Evolutionary conservation across 495 filamentous ascomycete genomes (phyloP).

Genomic region (Podospora didyma): DNA sequence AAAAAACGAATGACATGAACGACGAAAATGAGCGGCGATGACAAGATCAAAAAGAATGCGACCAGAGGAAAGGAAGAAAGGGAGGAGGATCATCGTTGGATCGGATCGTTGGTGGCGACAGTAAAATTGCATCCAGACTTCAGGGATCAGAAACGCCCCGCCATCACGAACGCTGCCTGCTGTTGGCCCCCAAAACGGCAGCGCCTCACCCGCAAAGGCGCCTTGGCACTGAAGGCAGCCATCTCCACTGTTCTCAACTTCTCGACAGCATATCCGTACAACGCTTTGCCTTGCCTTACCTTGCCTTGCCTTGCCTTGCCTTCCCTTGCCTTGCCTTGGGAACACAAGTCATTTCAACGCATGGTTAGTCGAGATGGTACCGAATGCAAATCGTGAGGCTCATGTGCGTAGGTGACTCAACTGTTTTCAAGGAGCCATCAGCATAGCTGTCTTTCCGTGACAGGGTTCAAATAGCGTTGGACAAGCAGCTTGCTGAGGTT

Average conservation of each 20-base stretch:
- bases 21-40: not conserved
- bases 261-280: too few species aligned
- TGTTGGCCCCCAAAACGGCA: not conserved
- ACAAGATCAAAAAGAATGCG: not conserved
- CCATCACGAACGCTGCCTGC: not conserved
- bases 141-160: not conserved
- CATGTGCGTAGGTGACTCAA: too few species aligned
- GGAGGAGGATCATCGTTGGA: not conserved
- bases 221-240: not conserved
- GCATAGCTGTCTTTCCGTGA: too few species aligned
- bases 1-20: not conserved
- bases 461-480: too few species aligned
- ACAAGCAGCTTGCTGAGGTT: too few species aligned
- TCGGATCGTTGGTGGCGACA: constrained; percentile 1
- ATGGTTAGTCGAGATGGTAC: too few species aligned
- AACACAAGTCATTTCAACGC: too few species aligned
- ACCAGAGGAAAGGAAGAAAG: not conserved
- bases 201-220: not conserved
- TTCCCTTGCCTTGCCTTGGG: too few species aligned
- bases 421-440: too few species aligned
- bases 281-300: too few species aligned
- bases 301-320: too few species aligned
- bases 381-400: too few species aligned
- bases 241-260: not conserved
- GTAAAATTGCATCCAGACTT: not conserved